Conservation (phyloP, 345 rosid genomes). For the Salix koriyanagi region DNA sequence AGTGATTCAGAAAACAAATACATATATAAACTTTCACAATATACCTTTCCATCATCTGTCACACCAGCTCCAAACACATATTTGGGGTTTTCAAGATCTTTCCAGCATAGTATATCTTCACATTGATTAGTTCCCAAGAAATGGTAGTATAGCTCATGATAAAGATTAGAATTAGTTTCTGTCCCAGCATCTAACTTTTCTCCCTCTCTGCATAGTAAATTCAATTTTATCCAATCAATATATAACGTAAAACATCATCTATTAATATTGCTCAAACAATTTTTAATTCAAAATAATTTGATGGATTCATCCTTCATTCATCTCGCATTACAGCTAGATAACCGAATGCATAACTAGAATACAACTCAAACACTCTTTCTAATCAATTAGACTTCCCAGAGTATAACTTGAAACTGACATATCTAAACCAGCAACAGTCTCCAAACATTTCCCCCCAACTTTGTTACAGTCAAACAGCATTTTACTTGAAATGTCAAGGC, state of each 20-base stretch:
- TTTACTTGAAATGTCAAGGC: background rate
- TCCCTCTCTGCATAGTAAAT: constrained; percentile 54
- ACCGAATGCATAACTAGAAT: background rate
- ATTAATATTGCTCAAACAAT: background rate
- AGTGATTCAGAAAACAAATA: background rate
- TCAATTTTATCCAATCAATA: background rate
- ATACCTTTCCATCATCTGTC: constrained; percentile 89
- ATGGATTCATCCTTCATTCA: background rate
- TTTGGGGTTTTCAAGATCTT: constrained; percentile 74
- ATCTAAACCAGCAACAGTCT: background rate
- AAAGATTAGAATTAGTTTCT: constrained; percentile 77
- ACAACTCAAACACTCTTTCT: background rate
- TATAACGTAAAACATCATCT: background rate
- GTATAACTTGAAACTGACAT: background rate
- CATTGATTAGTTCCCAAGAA: constrained; percentile 68
- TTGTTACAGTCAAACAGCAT: background rate
- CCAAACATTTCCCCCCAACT: background rate
- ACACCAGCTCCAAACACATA: constrained; percentile 47
- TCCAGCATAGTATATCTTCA: constrained; percentile 89
- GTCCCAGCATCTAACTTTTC: constrained; percentile 83
- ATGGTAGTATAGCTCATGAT: constrained; percentile 82
- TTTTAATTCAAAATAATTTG: background rate
- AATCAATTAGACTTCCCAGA: background rate
- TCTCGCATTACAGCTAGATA: background rate
- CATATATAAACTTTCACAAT: background rate